Evolutionary conservation across 768 basidiomycete species (phyloP), one percentile per base, ranked within the genome.

Genomic region (Xerocomellus amylosporus): DNA sequence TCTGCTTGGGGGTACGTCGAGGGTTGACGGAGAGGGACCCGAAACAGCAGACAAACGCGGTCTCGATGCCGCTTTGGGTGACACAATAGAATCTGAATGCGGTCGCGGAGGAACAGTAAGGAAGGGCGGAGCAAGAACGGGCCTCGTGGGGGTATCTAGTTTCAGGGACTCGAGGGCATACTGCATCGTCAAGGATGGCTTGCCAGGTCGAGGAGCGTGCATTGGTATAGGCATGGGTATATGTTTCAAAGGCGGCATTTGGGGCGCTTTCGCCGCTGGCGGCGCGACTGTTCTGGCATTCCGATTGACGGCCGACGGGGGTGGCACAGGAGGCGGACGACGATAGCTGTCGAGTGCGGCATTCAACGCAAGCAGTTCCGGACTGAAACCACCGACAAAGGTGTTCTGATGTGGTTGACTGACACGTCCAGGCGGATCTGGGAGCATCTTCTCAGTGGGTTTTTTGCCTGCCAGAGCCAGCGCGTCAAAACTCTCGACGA

Each of bases 321-420:
- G n/a, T 10, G 48, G 42, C 9, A 19, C 53, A 5, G 38, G 50
- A 39, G 60, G 48, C 9, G 64, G 49, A 34, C 48, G 56, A 36
- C 49, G 52, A 19, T 34, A 48, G 26, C 33, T 50, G 39, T 61
- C 55, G 46, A 54, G 59, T 3, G 36, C 42, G 8, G 31, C 17
- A 14, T 58, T 63, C 47, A 48, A 22, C 5, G 55, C 46, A 8
- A 60, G 34, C 40, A 31, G n/a, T 47, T 48, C 58, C 2, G 60
- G 71, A 41, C 19, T 55, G 61, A 85, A 85, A 30, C 83, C 82
- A 17, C 81, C 82, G 31, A 83, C 65, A 59, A 85, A 84, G 28
- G 58, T 55, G 42, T 1, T 37, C 20, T 46, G 37, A 24, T 13
- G 24, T 30, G 28, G 44, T 8, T 19, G 38, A n/a, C 2, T 0